Base-by-base conservation (phyloP, 208 protist species). In the Leishmania tarentolae region DNA sequence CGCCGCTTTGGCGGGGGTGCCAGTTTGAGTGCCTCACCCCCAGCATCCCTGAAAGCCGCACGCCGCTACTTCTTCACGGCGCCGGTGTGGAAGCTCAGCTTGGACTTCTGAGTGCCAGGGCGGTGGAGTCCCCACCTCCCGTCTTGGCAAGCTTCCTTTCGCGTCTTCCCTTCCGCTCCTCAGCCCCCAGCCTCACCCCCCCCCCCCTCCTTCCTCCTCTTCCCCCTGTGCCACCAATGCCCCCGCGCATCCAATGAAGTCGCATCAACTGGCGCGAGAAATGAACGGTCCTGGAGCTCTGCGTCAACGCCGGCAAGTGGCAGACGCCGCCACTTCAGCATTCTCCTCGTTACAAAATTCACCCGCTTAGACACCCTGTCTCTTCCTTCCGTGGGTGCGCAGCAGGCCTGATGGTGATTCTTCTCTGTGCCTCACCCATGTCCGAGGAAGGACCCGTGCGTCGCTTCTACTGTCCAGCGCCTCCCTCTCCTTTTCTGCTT, bases 31-130 rank as follows among this genome's bases (percentile, higher is more conserved):
- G 37, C 91, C 87, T 4, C 81, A 88, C 40, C 81, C 90, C 50
- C 88, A 94, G 80, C 87, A 91, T 57, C 85, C 91, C 35, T 84
- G 91, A 2, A 89, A 88, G 46, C 86, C 88, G 28, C 76, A 83
- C 47, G 85, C 91, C 52, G 68, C 37, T 11, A 81, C 74, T 1
- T 77, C 81, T 7, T 71, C 75, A 56, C 80, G 75, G 35, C 78
- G 82, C 46, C 68, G 83, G 17, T 82, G 69, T 76, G 79, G 83
- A 5, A 35, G 24, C 35, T 57, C 63, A 13, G 56, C 47, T 3
- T 46, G 44, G 13, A 42, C 15, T 47, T 59, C 46, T 5, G 24
- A 6, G 7, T 40, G 65, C 53, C 21, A 79, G 44, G 66, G 59
- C 31, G 73, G 61, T 35, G 73, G 50, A 13, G 6, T 87, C 21